Evolutionary conservation across 2,329 filamentous ascomycete genomes (phyloP).

Genomic region (Pleurostoma richardsiae): DNA sequence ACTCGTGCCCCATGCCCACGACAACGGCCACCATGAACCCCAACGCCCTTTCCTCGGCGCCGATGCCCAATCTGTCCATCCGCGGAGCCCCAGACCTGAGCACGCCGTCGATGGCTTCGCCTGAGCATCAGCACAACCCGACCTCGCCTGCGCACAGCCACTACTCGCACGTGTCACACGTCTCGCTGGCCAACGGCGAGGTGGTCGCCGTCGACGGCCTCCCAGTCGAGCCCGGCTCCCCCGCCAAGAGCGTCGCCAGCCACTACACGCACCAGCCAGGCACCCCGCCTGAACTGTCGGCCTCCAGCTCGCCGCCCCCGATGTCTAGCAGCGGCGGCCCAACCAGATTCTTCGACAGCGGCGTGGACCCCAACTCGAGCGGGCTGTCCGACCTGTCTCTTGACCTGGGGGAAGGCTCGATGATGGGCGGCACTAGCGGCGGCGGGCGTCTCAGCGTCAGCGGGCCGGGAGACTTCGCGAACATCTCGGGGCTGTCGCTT

Average conservation of each 20-base stretch:
- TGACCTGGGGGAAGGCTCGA: conserved; percentile 20
- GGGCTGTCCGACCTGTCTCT: conserved; percentile 17
- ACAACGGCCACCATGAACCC: conserved; percentile 27
- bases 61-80: conserved; percentile 24
- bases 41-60: conserved; percentile 31
- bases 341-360: conserved; percentile 36
- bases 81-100: conserved; percentile 10
- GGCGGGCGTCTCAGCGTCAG: conserved; percentile 8
- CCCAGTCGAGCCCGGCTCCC: conserved; percentile 35
- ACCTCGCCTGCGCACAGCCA: conserved; percentile 32
- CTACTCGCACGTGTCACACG: conserved; percentile 43
- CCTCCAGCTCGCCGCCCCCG: conserved; percentile 52
- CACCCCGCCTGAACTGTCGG: conserved; percentile 56
- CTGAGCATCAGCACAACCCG: conserved; percentile 31
- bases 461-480: conserved; percentile 24
- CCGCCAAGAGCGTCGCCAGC: conserved; percentile 44
- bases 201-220: conserved; percentile 9
- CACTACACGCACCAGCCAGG: conserved; percentile 35
- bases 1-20: conserved; percentile 24
- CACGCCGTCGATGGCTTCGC: conserved; percentile 16
- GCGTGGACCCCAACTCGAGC: conserved; percentile 32
- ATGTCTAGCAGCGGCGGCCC: conserved; percentile 7
- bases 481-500: conserved; percentile 15
- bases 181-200: conserved; percentile 31
- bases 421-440: conserved; percentile 15